Evolutionary conservation across 176 grass and related monocot species (phyloP), one percentile per base, ranked within the genome.

Genomic region (Saccharum spontaneum): DNA sequence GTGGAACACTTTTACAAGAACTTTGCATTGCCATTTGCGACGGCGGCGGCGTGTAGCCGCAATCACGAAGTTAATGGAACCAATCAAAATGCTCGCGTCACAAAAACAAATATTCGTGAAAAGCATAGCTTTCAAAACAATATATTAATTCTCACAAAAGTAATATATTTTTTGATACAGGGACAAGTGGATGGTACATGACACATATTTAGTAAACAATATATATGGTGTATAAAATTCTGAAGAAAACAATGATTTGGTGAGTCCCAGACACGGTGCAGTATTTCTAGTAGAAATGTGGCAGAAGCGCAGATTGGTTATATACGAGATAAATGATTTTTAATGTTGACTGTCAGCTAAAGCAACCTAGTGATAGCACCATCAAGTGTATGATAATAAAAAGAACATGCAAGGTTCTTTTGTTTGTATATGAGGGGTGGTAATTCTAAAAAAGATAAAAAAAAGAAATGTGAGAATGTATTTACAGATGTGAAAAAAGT

Each of bases 21-120:
- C 67, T 73, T 86, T 80, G 76, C 31, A 20, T 65, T 73, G 31
- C 73, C 13, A 64, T 64, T 64, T 71, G 41, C 60, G 39, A 40
- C 77, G 43, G 57, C 43, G 40, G 55, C 57, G 57, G 37, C 37
- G 37, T 40, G 72, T 74, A 22, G 68, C 77, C 69, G 33, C 77
- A 64, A 38, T 5, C 77, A 64, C 72, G 36, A 62, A 64, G 34
- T 28, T 11, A 34, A 44, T 17, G 50, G 17, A 44, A 68, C 63
- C 63, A 44, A 76, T 45, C 59, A 28, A 36, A 82, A 60, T n/a
- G 71, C 26, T 61, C 4, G 1, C 13, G 30, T 77, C 45, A 75
- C 43, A 39, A 40, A 54, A 39, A 43, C 11, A 2, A 28, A 16
- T 11, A 2, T 3, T 10, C 2, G 2, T 28, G 20, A 33, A 67